Evolutionary conservation across 2,329 filamentous ascomycete species (phyloP).

Genomic region (Aureobasidium melanogenum): DNA sequence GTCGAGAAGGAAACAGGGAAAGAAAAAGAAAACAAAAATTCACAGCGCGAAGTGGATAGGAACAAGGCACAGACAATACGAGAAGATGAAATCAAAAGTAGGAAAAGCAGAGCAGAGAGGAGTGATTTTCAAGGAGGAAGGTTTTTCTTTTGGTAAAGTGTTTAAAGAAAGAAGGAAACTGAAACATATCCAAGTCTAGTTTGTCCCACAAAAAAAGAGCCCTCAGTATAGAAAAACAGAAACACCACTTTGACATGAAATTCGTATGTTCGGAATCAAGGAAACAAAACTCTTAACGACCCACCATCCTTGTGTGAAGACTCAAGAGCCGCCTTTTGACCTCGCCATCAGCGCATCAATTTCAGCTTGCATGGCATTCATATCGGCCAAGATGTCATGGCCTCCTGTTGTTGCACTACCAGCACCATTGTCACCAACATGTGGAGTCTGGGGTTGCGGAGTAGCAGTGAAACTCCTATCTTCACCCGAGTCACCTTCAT

Average conservation of each 20-base stretch:
- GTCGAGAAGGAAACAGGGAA: not conserved
- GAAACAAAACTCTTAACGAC: not conserved
- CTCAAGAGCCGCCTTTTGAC: not conserved
- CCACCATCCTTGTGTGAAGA: not conserved
- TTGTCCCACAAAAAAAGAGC: not conserved
- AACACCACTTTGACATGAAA: not conserved
- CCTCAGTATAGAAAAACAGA: not conserved
- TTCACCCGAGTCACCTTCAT: not conserved
- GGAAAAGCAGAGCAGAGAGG: not conserved
- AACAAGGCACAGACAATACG: not conserved
- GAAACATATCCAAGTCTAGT: not conserved
- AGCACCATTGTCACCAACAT: not conserved
- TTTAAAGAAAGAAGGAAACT: not conserved
- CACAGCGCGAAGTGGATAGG: not conserved
- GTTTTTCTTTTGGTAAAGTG: not conserved
- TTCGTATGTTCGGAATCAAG: not conserved
- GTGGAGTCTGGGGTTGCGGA: not conserved
- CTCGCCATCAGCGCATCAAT: constrained; percentile 10
- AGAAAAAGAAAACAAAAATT: not conserved
- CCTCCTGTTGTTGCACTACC: not conserved
- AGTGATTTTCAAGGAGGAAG: not conserved
- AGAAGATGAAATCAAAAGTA: not conserved
- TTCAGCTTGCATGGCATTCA: constrained; percentile 11
- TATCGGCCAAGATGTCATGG: constrained; percentile 6
- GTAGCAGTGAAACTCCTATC: not conserved